Evolutionary conservation across 2,329 filamentous ascomycete genomes (phyloP), one percentile per base, ranked within the genome.

Genomic region (Pezicula carpinea): DNA sequence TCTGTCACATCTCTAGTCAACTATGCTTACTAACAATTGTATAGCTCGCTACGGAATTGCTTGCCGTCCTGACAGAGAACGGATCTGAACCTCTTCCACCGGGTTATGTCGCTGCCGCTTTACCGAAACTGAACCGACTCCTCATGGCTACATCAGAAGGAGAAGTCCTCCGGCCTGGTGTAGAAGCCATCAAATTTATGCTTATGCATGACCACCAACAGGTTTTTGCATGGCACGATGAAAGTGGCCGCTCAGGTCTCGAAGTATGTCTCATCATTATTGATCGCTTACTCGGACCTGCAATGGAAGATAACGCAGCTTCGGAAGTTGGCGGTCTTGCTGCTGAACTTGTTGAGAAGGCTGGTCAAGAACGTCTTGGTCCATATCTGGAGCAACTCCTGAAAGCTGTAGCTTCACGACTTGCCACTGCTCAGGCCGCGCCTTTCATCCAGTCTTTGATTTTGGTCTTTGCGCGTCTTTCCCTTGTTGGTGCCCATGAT

Each of bases 241-340:
- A 84, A 54, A 80, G 77, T 38, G 87, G 87, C 34, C 89, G 89
- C 59, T 87, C 82, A 32, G 92, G 92, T 14, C 77, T 96, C 10
- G 91, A 97, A 66, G 84, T 95, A 23, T 89, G 89, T 49, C 78
- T 99, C 40, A 81, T 89, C 54, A 93, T 99, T 57, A 89, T 99
- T 53, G 93, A 96, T 64, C 87, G 92, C 40, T 78, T 99, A 4
- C 78, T 99, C 23, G 85, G 87, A 3, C 85, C 88, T 1, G 70
- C 77, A 1, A 85, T 97, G n/a, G 87, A 95, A 59, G 93, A 99
- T 60, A 89, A 92, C 59, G 88, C 90, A 15, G 93, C 92, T 5
- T 89, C 90, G n/a, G 92, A 99, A 69, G 91, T 99, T 36, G 93
- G 93, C 56, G 89, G 90, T 14, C 79, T 99, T 54, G 93, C 93